Percentiles rank a stretch among this genome's conserved stretches.
Evolutionary conservation across 1,139 yeast species (phyloP).

Genomic region (Taphrina pruni): DNA sequence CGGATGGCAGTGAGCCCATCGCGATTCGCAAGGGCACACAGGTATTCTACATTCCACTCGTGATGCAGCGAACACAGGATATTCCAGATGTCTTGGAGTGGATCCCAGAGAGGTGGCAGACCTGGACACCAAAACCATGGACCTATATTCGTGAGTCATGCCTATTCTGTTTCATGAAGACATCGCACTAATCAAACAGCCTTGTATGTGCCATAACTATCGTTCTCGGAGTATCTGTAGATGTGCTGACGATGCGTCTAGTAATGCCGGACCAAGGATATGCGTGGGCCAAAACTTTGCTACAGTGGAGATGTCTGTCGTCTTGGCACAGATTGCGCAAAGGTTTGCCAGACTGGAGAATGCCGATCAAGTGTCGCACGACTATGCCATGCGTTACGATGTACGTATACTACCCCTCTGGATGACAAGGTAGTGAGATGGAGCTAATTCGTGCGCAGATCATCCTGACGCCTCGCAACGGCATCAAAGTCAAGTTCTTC

Average conservation of each 20-base stretch:
- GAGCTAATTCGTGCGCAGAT: background rate
- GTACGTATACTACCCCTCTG: background rate
- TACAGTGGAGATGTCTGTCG: conserved; percentile 62
- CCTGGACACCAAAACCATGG: conserved; percentile 44
- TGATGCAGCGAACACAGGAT: conserved; percentile 57
- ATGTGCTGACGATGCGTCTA: background rate
- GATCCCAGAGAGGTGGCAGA: conserved; percentile 61
- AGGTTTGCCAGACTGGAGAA: conserved; percentile 43
- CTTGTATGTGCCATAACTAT: background rate
- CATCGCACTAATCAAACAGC: background rate
- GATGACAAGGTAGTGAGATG: no score
- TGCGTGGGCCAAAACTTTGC: conserved; percentile 68
- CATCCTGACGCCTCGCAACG: conserved; percentile 27
- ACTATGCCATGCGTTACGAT: conserved; percentile 24
- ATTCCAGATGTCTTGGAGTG: conserved; percentile 60
- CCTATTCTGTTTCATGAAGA: background rate
- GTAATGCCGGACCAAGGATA: conserved; percentile 66
- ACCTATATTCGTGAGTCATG: conserved; percentile 48
- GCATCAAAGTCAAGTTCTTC: conserved; percentile 14
- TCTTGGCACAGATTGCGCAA: conserved; percentile 56
- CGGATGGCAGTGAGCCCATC: conserved; percentile 56
- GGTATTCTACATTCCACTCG: conserved; percentile 57
- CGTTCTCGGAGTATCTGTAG: no score
- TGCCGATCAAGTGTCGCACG: conserved; percentile 1
- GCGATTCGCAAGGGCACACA: conserved; percentile 58